A percentile compares a stretch with the other conserved stretches of the same genome.
Conservation (phyloP, 2,329 filamentous ascomycete species). For the Xylaria sp. region DNA sequence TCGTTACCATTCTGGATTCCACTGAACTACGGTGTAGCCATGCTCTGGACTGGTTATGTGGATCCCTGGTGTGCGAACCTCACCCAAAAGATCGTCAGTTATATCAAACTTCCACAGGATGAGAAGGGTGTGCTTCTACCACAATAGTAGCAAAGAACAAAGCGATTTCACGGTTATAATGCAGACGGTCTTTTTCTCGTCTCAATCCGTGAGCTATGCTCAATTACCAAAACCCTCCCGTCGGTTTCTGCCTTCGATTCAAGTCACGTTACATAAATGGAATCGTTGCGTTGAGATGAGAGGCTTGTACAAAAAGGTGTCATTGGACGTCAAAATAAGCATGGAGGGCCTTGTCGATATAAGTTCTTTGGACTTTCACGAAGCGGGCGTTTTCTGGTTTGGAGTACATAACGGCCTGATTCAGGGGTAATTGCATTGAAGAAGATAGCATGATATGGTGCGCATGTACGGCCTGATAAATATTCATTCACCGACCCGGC, state of each 20-base stretch:
- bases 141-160: conserved; percentile 39
- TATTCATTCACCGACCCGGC: conserved; percentile 12
- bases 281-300: conserved; percentile 13
- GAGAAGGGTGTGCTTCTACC: conserved; percentile 50
- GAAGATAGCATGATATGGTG: conserved; percentile 29
- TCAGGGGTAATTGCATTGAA: conserved; percentile 35
- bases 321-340: conserved; percentile 15
- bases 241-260: conserved; percentile 16
- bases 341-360: conserved; percentile 35
- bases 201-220: not conserved
- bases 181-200: not conserved
- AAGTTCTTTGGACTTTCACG: conserved; percentile 37
- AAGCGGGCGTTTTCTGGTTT: conserved; percentile 41
- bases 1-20: conserved; percentile 59
- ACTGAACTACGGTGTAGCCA: conserved; percentile 58
- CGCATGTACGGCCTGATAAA: conserved; percentile 25
- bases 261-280: not conserved
- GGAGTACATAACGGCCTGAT: conserved; percentile 36
- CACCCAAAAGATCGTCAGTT: conserved; percentile 54
- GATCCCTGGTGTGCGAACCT: conserved; percentile 62
- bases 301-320: conserved; percentile 31
- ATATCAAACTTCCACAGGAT: conserved; percentile 48
- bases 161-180: not conserved
- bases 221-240: conserved; percentile 1
- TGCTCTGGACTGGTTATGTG: conserved; percentile 64